Percentiles rank a stretch among this genome's conserved stretches.
phyloP scores from a whole-genome alignment of 31 red algal species.

The Bonnemaisonia californica region DNA sequence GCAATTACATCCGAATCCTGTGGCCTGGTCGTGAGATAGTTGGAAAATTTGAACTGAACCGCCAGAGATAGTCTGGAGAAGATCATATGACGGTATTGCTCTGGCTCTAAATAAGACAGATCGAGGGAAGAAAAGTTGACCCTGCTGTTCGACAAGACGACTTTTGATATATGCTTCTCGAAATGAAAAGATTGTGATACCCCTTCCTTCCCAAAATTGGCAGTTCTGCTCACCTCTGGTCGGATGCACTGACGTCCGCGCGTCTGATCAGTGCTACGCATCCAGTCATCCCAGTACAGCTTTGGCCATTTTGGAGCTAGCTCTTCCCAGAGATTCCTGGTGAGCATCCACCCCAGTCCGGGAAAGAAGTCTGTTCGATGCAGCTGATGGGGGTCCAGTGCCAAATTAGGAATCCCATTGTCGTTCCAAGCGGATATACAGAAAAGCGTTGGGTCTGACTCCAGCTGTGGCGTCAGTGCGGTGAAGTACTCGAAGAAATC shows the following conservation, averaged over 20 bases:
- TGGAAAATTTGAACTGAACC: conserved; percentile 43
- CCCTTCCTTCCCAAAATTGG: conserved; percentile 56
- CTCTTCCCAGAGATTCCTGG: conserved; percentile 31
- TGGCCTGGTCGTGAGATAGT: conserved; percentile 47
- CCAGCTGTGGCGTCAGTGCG: conserved; percentile 51
- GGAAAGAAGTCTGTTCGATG: conserved; percentile 63
- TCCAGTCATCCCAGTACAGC: conserved; percentile 71
- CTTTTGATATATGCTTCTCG: conserved; percentile 43
- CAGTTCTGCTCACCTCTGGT: conserved; percentile 55
- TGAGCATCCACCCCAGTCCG: conserved; percentile 58
- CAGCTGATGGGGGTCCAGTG: conserved; percentile 9
- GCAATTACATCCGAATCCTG: conserved; percentile 50
- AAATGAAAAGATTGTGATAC: conserved; percentile 52
- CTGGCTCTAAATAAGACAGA: conserved; percentile 36
- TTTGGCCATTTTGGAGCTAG: conserved; percentile 28
- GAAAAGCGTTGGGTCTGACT: conserved; percentile 41
- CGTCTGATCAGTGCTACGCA: conserved; percentile 33
- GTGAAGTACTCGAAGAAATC: conserved; percentile 68
- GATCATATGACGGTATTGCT: conserved; percentile 32
- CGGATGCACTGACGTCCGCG: conserved; percentile 49
- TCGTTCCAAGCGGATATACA: conserved; percentile 81
- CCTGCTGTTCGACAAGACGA: conserved; percentile 1
- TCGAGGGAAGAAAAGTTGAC: conserved; percentile 34
- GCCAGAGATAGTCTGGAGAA: conserved; percentile 48
- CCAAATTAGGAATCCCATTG: conserved; percentile 40